Base-by-base conservation (phyloP, 2,329 filamentous ascomycete genomes). In the Fusarium austroafricanum region DNA sequence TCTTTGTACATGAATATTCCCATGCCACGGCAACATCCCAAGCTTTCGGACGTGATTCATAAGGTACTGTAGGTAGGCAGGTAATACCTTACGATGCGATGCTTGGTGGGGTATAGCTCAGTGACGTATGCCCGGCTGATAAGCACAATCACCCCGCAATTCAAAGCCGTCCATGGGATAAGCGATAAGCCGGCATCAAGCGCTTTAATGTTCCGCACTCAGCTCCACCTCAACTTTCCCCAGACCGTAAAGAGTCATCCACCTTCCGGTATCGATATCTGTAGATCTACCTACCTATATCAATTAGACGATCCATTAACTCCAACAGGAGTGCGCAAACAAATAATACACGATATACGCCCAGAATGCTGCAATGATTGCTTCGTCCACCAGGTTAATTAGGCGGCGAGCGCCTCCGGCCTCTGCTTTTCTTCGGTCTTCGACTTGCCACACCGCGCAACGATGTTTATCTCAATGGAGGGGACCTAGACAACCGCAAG, bases 291-390 rank as follows among this genome's bases (percentile, higher is more conserved):
- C 44, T 21, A 18, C 23, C n/a, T 28, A 12, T 39, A 18, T 12
- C 21, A 46, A 14, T 11, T 17, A 10, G 5, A 44, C 37, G 11
- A 26, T 20, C 6, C 20, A 10, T n/a, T 17, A 31, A 20, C 21
- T 29, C 20, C 12, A 17, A 23, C 17, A 40, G 23, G 17, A 20
- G 21, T 40, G 21, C 15, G 33, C 40, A 43, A 39, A 43, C 11
- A 11, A 28, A 12, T 47, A 6, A 14, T 6, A 39, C 35, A 29
- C 33, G 14, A 31, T 10, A 12, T 31, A 33, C 47, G 26, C 35
- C 51, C 53, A 65, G 35, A 49, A 73, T 73, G 68, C 69, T 33
- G 60, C 57, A 49, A 75, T 75, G 73, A 75, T 65, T 65, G 37
- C 57, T 49, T 54, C 56, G 31, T 62, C 51, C 35, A 40, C 71